Evolutionary conservation across 371 early-diverging fungal species (phyloP), one percentile per base, ranked within the genome.

Genomic region (Mortierella sp.): DNA sequence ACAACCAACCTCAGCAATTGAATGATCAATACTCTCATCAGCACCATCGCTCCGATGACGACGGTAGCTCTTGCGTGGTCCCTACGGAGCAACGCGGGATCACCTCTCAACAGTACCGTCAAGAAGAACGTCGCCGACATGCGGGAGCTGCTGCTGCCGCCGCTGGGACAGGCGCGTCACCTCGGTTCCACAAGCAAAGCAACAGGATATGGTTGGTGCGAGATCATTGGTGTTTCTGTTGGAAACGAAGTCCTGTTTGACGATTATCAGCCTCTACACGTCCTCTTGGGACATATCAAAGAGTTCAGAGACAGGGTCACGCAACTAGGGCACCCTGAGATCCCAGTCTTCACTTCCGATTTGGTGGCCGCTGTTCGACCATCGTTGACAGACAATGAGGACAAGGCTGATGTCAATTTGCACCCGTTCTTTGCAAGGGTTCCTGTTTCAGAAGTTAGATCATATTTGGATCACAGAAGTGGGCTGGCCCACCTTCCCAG

Each of bases 401-500:
- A 90, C 67, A 83, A 71, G 50, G 82, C 86, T 10, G 81, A 83
- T 43, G 85, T 85, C 55, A 86, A 90, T 64, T 85, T 85, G 6
- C 89, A 89, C 80, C 90, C 90, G 12, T 89, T 88, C 82, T 90
- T 89, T 81, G 86, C 87, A 13, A 87, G 87, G 21, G 80, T 74
- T 7, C 72, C 78, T 10, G 83, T 84, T 8, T 65, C 83, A 4
- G 74, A 72, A 4, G 88, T 87, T 9, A 84, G 85, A 48, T 53
- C 73, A 73, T 16, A 84, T 87, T 21, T 82, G 85, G 55, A 80
- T 89, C 55, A 88, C 88, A 26, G 89, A 90, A 62, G 86, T 87
- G 27, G 90, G 90, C 53, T 90, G 89, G 89, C 90, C 90, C 18
- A 83, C 85, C 38, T 68, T 70, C 47, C 83, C 18, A 74, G 55